These are phyloP conservation scores for Geoglossum cookeanum DNA, from an alignment of 2,329 filamentous ascomycete genomes.

Conservation along the genomic window DNA sequence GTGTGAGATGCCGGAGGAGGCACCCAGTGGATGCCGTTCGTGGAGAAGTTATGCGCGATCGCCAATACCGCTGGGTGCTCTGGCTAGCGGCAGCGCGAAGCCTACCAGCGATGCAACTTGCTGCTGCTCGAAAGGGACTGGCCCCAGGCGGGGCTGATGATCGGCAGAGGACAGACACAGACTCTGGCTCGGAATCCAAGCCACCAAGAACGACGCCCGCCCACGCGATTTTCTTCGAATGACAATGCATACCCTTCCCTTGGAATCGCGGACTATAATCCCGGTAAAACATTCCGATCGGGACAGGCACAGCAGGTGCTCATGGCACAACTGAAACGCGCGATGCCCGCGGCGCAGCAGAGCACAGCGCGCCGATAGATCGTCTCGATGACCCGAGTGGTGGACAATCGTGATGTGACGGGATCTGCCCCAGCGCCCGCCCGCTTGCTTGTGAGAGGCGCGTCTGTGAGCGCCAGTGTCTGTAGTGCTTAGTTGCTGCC, in stretches of 20 bases:
- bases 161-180: not conserved
- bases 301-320: not conserved
- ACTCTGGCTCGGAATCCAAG: conserved; percentile 1
- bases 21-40: not conserved
- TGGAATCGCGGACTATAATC: not conserved
- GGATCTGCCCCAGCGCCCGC: not conserved
- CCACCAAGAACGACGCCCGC: conserved; percentile 1
- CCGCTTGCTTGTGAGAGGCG: not conserved
- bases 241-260: not conserved
- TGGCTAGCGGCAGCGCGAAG: not conserved
- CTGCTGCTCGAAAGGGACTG: not conserved
- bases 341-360: not conserved
- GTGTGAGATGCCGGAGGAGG: not conserved
- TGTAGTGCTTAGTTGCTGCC: not conserved
- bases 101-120: not conserved
- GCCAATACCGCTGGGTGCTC: not conserved
- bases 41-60: not conserved
- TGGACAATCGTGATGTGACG: not conserved
- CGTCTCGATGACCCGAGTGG: not conserved
- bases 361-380: not conserved
- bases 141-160: not conserved
- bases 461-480: not conserved
- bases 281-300: conserved; percentile 1
- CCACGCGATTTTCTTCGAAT: conserved; percentile 2
- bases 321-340: not conserved